Conservation (phyloP, 2,329 filamentous ascomycete species). For the Diaporthe longicolla region DNA sequence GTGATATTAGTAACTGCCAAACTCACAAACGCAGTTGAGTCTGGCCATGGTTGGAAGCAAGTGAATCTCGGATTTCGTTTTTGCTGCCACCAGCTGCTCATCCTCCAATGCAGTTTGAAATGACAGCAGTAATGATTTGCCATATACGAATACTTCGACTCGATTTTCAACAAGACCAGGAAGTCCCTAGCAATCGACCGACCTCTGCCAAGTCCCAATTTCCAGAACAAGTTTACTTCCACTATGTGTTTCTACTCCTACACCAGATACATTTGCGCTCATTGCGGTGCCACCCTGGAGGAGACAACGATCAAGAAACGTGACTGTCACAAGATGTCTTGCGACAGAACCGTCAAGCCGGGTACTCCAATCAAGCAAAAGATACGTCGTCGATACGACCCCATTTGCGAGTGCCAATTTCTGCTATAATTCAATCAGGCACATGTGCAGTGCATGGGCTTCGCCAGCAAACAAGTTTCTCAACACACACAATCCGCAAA, state of each 20-base stretch:
- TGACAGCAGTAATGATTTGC: not conserved
- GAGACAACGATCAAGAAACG: not conserved
- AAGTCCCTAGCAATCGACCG: too few species aligned
- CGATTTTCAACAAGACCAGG: not conserved
- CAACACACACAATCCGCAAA: not conserved
- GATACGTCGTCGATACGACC: not conserved
- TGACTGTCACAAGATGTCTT: not conserved
- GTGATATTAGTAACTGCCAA: not conserved
- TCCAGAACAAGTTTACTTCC: not conserved
- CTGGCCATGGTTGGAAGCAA: not conserved
- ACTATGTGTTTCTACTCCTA: conserved; percentile 5
- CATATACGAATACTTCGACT: not conserved
- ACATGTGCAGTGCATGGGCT: too few species aligned
- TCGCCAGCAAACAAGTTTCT: not conserved
- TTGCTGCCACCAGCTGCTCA: too few species aligned
- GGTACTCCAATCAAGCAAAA: not conserved
- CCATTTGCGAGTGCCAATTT: not conserved
- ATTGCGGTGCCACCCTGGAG: not conserved
- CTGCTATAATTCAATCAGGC: not conserved
- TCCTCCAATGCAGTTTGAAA: not conserved
- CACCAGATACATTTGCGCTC: not conserved
- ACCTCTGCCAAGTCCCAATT: not conserved
- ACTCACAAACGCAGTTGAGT: not conserved
- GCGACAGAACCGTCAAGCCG: not conserved
- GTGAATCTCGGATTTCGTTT: not conserved